These are phyloP conservation scores for Dactylorhiza incarnata DNA, from an alignment of 106 monocot species.

Conservation along the genomic window DNA sequence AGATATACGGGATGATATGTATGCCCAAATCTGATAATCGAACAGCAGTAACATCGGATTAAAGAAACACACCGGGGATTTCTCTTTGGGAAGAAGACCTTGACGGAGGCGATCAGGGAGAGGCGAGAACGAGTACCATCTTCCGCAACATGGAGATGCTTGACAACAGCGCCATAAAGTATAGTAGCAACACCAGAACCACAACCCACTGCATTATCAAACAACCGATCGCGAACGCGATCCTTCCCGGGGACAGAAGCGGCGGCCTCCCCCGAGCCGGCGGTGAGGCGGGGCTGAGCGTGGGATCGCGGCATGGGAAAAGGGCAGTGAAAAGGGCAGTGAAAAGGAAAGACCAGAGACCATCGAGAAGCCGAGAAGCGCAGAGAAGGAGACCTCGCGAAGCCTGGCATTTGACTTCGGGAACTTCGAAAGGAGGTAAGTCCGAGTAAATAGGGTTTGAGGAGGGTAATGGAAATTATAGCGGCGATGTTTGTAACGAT, in stretches of 20 bases:
- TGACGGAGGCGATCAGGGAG: neutral
- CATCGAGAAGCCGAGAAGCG: neutral
- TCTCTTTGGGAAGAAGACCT: neutral
- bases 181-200: neutral
- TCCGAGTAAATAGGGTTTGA: no score
- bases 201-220: constrained; percentile 6
- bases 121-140: neutral
- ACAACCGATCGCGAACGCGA: neutral
- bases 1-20: neutral
- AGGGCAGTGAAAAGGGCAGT: neutral
- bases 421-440: no score
- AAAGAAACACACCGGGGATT: constrained; percentile 8
- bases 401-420: no score
- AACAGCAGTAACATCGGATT: neutral
- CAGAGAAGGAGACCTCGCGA: no score
- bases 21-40: neutral
- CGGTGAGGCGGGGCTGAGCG: neutral
- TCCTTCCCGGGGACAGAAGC: neutral
- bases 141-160: neutral
- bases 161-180: neutral
- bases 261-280: neutral
- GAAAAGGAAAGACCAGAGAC: neutral
- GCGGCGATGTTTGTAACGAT: no score
- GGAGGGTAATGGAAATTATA: no score
- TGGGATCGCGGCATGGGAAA: neutral